Evolutionary conservation across 2,329 filamentous ascomycete species (phyloP).

Genomic region (Diaporthe caulivora): DNA sequence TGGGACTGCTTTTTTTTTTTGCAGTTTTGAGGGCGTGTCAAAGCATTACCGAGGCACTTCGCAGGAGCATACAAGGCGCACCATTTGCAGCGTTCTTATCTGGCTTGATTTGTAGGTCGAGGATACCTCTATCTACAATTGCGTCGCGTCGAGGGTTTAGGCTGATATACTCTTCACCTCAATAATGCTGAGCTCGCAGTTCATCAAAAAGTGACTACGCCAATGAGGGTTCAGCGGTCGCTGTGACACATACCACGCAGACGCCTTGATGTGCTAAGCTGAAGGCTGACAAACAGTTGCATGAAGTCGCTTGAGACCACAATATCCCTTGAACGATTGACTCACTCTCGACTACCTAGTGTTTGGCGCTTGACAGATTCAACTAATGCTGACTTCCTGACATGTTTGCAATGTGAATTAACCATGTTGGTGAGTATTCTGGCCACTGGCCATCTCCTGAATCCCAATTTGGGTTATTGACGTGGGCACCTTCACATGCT

Average conservation of each 20-base stretch:
- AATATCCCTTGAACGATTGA: constrained; percentile 12
- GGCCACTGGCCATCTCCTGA: too few relatives aligned
- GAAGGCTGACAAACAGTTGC: constrained; percentile 16
- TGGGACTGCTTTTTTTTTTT: too few relatives aligned
- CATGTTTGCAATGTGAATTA: too few relatives aligned
- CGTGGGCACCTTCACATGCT: too few relatives aligned
- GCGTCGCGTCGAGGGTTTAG: background rate
- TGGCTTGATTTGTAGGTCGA: background rate
- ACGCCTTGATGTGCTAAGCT: constrained; percentile 8
- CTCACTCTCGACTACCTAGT: background rate
- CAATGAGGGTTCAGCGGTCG: background rate
- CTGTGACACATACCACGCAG: background rate
- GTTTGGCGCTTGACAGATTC: background rate
- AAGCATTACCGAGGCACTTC: too few relatives aligned
- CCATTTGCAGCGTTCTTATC: too few relatives aligned
- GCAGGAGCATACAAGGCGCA: too few relatives aligned
- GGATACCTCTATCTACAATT: background rate
- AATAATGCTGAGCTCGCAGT: background rate
- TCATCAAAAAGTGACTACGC: background rate
- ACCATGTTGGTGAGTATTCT: too few relatives aligned
- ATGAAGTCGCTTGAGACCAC: constrained; percentile 8
- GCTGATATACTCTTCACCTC: background rate
- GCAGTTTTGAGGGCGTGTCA: too few relatives aligned
- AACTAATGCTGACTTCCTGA: constrained; percentile 18
- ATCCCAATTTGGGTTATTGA: too few relatives aligned